These are phyloP conservation scores for Pseudogymnoascus sp. DNA, from an alignment of 2,329 filamentous ascomycete genomes.

Conservation along the genomic window DNA sequence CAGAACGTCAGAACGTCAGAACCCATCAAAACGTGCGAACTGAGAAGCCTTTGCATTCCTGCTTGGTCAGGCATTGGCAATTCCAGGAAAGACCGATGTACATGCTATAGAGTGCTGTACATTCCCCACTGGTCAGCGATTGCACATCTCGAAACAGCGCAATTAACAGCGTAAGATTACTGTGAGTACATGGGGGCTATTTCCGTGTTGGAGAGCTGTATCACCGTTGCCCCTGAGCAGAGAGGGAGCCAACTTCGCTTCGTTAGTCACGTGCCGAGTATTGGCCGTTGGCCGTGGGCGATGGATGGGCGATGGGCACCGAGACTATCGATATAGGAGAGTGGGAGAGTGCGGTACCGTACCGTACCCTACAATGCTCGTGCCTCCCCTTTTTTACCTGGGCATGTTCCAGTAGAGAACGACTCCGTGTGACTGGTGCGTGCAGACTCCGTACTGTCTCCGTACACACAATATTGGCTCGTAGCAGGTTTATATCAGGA, in stretches of 20 bases:
- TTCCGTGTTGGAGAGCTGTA: not conserved
- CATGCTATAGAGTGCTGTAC: not conserved
- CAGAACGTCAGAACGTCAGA: not conserved
- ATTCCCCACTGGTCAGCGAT: not conserved
- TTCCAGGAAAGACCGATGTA: not conserved
- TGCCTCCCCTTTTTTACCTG: not conserved
- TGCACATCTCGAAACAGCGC: not conserved
- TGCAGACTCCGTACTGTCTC: not conserved
- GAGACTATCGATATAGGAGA: not conserved
- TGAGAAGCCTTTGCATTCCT: not conserved
- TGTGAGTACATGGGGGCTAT: not conserved
- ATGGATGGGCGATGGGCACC: not conserved
- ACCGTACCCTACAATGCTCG: not conserved
- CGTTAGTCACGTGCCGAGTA: not conserved
- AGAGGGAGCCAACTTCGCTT: not conserved
- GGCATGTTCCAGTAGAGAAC: not conserved
- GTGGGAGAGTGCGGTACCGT: not conserved
- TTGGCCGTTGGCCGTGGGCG: not conserved
- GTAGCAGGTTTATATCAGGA: not conserved
- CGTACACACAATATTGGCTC: not conserved
- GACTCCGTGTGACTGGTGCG: not conserved
- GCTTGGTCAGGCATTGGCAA: not conserved
- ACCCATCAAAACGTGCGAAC: not conserved
- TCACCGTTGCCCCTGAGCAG: not conserved
- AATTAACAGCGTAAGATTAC: conserved; percentile 1